phyloP scores from a whole-genome alignment of 1,139 yeast genomes.

The Yamadazyma jaroonii region DNA sequence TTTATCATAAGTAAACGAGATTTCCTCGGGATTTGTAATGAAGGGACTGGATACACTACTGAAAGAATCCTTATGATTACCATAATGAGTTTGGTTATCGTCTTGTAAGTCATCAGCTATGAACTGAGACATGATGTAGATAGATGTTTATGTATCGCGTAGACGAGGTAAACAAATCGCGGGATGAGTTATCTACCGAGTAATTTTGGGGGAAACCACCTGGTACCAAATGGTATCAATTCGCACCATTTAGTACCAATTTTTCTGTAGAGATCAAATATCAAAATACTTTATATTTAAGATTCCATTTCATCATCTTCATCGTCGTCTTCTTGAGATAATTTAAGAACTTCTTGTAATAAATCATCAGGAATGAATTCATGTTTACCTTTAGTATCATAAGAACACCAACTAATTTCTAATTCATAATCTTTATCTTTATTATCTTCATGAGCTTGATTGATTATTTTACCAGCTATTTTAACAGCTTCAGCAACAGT shows the following conservation, averaged over 20 bases:
- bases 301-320: slow-evolving; percentile 52
- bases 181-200: too few relatives aligned
- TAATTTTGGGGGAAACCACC: too few relatives aligned
- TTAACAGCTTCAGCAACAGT: slow-evolving; percentile 81
- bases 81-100: too few relatives aligned
- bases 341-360: slow-evolving; percentile 75
- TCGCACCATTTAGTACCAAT: too few relatives aligned
- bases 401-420: slow-evolving; percentile 84
- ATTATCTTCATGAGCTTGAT: slow-evolving; percentile 94
- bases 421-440: slow-evolving; percentile 96
- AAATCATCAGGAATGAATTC: slow-evolving; percentile 74
- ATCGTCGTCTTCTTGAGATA: slow-evolving; percentile 79
- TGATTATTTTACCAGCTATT: slow-evolving; percentile 90
- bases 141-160: too few relatives aligned
- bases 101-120: not conserved
- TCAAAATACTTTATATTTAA: not conserved
- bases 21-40: slow-evolving; percentile 23
- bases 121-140: not conserved
- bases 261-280: too few relatives aligned
- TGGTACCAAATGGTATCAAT: too few relatives aligned
- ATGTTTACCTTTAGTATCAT: slow-evolving; percentile 81
- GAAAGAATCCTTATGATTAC: slow-evolving; percentile 1
- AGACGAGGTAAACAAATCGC: too few relatives aligned
- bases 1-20: not conserved
- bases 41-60: slow-evolving; percentile 28